Conservation (phyloP, 441 rosid genomes). For the Rhodomyrtus psidioides region DNA sequence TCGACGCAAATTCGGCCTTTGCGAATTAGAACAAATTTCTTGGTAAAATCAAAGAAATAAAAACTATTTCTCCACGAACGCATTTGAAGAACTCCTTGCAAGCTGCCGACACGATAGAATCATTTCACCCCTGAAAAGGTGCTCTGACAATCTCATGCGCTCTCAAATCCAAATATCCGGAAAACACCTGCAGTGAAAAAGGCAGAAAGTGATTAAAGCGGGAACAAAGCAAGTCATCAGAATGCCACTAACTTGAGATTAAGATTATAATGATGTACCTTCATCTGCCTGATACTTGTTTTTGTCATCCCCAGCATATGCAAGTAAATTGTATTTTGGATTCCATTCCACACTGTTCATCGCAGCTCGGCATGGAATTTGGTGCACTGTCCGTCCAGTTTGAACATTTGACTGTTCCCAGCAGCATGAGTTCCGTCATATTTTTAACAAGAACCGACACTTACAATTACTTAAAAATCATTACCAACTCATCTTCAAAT, state of each 20-base stretch:
- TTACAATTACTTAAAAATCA: neutral
- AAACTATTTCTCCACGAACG: neutral
- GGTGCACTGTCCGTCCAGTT: slow-evolving; percentile 78
- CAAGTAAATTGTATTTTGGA: slow-evolving; percentile 87
- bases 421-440: neutral
- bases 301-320: slow-evolving; percentile 98
- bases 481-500: neutral
- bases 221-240: neutral
- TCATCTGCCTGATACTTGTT: slow-evolving; percentile 85
- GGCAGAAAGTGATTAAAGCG: neutral
- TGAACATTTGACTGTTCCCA: slow-evolving; percentile 68
- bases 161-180: slow-evolving; percentile 72
- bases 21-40: neutral
- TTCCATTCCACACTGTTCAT: slow-evolving; percentile 99
- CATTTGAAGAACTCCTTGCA: neutral
- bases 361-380: slow-evolving; percentile 93
- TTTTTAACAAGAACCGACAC: neutral
- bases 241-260: neutral
- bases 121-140: neutral
- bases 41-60: neutral
- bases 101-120: neutral
- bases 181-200: slow-evolving; percentile 51
- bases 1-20: neutral
- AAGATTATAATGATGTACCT: slow-evolving; percentile 33
- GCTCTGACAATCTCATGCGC: slow-evolving; percentile 16